Base-by-base conservation (phyloP, 768 basidiomycete genomes). In the Mycena epipterygia region DNA sequence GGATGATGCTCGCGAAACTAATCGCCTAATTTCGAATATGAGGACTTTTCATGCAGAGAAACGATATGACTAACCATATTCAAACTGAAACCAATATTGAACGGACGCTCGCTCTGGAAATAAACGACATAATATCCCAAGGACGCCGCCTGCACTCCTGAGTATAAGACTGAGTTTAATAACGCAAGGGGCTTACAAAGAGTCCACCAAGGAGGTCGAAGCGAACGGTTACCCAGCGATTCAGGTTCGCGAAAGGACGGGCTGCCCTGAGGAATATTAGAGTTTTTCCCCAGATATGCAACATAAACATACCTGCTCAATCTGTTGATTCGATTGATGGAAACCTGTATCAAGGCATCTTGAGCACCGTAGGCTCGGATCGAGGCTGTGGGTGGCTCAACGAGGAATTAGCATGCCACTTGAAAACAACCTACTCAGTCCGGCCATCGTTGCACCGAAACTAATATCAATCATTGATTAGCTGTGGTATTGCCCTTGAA, bases 371-470 rank as follows among this genome's bases (percentile, higher is more conserved):
- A 89, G 1, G 88, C 88, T 25, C 88, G 79, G 57, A 89, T 86
- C 9, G 86, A 77, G 29, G 60, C 75, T 77, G 57, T n/a, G n/a
- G 19, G 46, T 53, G 73, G 49, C 12, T 52, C 48, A 42, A n/a
- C 35, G 14, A 48, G 23, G 17, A 25, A n/a, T 53, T 30, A 35
- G 19, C 27, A 48, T 21, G 19, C 27, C 6, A n/a, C n/a, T n/a
- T n/a, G n/a, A n/a, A n/a, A 42, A 29, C 41, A 19, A 71, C 82
- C 57, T 81, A 86, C 85, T 79, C 41, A 91, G 73, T 13, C 91
- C 92, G 65, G 85, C 79, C 44, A 93, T 87, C 1, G 91, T 85
- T 73, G 91, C 84, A 59, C 88, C 83, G 79, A 89, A 81, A 78
- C 81, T 78, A n/a, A n/a, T n/a, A n/a, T n/a, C n/a, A n/a, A 12